These are phyloP conservation scores for Seiridium cupressi DNA, from an alignment of 2,329 filamentous ascomycete genomes.

Conservation along the genomic window DNA sequence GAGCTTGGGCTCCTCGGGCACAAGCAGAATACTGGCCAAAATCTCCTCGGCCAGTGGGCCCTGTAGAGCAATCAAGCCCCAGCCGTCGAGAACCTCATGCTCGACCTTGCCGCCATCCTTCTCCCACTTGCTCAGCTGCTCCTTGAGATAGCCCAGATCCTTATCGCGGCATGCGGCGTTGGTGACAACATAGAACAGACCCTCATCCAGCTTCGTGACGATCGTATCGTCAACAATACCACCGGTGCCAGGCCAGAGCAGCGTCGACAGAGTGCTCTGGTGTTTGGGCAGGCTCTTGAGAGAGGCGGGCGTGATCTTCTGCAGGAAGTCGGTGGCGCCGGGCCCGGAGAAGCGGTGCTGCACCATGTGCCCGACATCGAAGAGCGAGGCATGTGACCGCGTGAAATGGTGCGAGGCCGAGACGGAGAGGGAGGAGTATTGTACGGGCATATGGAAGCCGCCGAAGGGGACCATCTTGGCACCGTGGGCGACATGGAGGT, in stretches of 20 bases:
- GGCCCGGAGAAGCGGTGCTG: constrained; percentile 84
- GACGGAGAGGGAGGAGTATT: constrained; percentile 77
- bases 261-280: constrained; percentile 77
- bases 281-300: constrained; percentile 63
- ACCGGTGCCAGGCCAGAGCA: constrained; percentile 76
- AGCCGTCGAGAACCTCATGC: constrained; percentile 70
- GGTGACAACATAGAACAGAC: constrained; percentile 88
- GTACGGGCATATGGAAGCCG: constrained; percentile 88
- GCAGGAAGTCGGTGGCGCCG: constrained; percentile 76
- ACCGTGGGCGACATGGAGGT: constrained; percentile 73
- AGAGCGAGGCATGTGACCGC: constrained; percentile 81
- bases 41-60: constrained; percentile 75
- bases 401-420: constrained; percentile 89
- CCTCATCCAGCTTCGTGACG: constrained; percentile 73
- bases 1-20: constrained; percentile 52
- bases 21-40: constrained; percentile 61
- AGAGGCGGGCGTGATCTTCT: constrained; percentile 78
- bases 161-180: constrained; percentile 92
- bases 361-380: constrained; percentile 96
- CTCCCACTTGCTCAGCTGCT: constrained; percentile 63
- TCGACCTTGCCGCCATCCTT: constrained; percentile 52
- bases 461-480: constrained; percentile 98
- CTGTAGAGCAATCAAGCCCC: constrained; percentile 85
- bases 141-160: constrained; percentile 73
- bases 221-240: constrained; percentile 96